These are phyloP conservation scores for Nematodospora valgi DNA, from an alignment of 805 yeast species.

Conservation along the genomic window DNA sequence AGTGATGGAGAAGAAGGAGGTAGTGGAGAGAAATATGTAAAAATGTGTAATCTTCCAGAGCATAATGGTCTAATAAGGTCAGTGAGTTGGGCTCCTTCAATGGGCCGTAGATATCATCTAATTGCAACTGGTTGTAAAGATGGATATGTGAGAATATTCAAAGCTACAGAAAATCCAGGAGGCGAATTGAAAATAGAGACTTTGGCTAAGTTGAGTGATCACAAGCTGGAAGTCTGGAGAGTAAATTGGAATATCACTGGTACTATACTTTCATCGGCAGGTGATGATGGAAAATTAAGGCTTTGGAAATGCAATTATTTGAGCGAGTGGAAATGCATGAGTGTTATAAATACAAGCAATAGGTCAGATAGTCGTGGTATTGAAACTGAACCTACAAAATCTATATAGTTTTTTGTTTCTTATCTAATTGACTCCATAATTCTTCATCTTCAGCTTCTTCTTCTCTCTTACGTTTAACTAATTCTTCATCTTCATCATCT, in stretches of 20 bases:
- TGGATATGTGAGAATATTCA: slow-evolving; percentile 84
- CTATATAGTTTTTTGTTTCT: slow-evolving; percentile 2
- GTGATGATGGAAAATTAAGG: slow-evolving; percentile 90
- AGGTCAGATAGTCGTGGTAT: slow-evolving; percentile 20
- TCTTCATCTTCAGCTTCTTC: slow-evolving; percentile 27
- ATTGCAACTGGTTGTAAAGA: slow-evolving; percentile 96
- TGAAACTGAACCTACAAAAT: slow-evolving; percentile 8
- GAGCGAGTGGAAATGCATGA: slow-evolving; percentile 87
- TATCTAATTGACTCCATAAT: slow-evolving; percentile 37
- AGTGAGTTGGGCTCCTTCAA: slow-evolving; percentile 94
- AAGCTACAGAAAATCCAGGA: slow-evolving; percentile 34
- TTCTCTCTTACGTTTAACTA: slow-evolving; percentile 22
- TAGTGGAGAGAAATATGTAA: slow-evolving; percentile 37
- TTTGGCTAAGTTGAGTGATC: slow-evolving; percentile 69
- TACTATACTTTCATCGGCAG: slow-evolving; percentile 86
- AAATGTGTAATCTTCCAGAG: slow-evolving; percentile 69
- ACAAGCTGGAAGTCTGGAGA: slow-evolving; percentile 90
- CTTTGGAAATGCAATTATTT: slow-evolving; percentile 88
- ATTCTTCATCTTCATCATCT: slow-evolving; percentile 41
- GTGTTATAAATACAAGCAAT: slow-evolving; percentile 46
- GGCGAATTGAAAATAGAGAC: slow-evolving; percentile 48
- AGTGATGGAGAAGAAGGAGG: slow-evolving; percentile 11
- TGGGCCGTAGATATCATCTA: slow-evolving; percentile 85
- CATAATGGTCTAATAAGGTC: slow-evolving; percentile 85
- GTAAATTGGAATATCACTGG: slow-evolving; percentile 96